Evolutionary conservation across 2,329 filamentous ascomycete species (phyloP), one percentile per base, ranked within the genome.

Genomic region (Botrytis elliptica): DNA sequence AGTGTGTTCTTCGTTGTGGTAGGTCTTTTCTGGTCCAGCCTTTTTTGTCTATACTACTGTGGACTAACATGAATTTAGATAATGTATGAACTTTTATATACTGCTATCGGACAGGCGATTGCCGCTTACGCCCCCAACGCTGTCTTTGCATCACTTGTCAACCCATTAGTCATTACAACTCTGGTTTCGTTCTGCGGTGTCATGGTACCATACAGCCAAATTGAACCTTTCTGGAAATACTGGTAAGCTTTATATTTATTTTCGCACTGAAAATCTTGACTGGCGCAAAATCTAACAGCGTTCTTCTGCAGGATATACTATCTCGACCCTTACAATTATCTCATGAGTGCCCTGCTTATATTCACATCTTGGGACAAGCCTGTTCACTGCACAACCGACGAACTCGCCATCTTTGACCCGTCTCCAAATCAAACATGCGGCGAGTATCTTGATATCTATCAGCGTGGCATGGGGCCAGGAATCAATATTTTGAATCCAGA

Each of bases 171-270:
- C 25, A 82, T 90, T 72, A 85, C 86, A 10, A 81, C 89, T 62
- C 84, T 93, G 4, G 86, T 93, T 20, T 88, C 87, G 1, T 94
- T 95, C 84, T 94, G 91, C 77, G 92, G 92, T 75, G 91, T 94
- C 2, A 84, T 93, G 7, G 91, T 94, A 0, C 91, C 91, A 0
- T 93, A 91, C 85, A 86, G 0, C 89, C 91, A 90, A 75, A 78
- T 94, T 36, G 87, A 89, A 20, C 77, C 81, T 1, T 94, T 94
- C 82, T 94, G 92, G 92, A 83, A 74, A 64, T 78, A 79, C 63
- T 78, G 75, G 78, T 79, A 52, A n/a, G 25, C 2, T 52, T 52
- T 52, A n/a, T 52, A 3, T 52, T 52, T 6, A 52, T 52, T 52
- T 4, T 52, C 12, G 49, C 14, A 8, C 4, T 52, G 12, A n/a